Evolutionary conservation across 1,284 basidiomycete species (phyloP).

Genomic region (Ceratobasidium sp.): DNA sequence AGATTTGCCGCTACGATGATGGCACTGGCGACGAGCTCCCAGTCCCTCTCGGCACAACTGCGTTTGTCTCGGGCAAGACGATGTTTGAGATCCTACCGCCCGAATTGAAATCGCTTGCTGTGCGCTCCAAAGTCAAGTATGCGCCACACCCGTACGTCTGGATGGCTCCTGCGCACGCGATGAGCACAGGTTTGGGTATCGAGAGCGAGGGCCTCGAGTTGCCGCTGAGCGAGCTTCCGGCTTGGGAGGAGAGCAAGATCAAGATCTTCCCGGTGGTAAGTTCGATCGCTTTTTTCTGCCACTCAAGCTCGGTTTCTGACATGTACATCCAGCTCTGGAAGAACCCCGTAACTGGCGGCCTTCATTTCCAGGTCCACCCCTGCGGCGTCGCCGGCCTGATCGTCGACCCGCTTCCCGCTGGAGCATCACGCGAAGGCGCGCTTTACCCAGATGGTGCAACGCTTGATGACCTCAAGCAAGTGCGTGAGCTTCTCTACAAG

Average conservation of each 20-base stretch:
- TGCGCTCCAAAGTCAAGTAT: slow-evolving; percentile 74
- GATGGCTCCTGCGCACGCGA: slow-evolving; percentile 79
- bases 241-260: slow-evolving; percentile 74
- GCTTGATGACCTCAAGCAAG: slow-evolving; percentile 71
- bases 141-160: slow-evolving; percentile 83
- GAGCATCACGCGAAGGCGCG: slow-evolving; percentile 59
- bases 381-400: slow-evolving; percentile 65
- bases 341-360: slow-evolving; percentile 76
- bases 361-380: slow-evolving; percentile 82
- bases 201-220: slow-evolving; percentile 78
- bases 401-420: slow-evolving; percentile 67
- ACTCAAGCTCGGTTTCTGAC: background rate
- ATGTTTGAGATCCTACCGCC: slow-evolving; percentile 85
- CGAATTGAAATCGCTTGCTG: slow-evolving; percentile 81
- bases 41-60: slow-evolving; percentile 88
- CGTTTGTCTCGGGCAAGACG: slow-evolving; percentile 73
- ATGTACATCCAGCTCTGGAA: slow-evolving; percentile 72
- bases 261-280: slow-evolving; percentile 74
- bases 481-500: slow-evolving; percentile 74
- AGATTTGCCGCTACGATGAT: slow-evolving; percentile 85
- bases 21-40: slow-evolving; percentile 82
- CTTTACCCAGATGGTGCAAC: slow-evolving; percentile 79
- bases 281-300: slow-evolving; percentile 17
- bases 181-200: slow-evolving; percentile 79
- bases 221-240: slow-evolving; percentile 67